A percentile compares a stretch with the other conserved stretches of the same genome.
Evolutionary conservation across 345 rosid genomes (phyloP).

Genomic region (Lumnitzera littorea): DNA sequence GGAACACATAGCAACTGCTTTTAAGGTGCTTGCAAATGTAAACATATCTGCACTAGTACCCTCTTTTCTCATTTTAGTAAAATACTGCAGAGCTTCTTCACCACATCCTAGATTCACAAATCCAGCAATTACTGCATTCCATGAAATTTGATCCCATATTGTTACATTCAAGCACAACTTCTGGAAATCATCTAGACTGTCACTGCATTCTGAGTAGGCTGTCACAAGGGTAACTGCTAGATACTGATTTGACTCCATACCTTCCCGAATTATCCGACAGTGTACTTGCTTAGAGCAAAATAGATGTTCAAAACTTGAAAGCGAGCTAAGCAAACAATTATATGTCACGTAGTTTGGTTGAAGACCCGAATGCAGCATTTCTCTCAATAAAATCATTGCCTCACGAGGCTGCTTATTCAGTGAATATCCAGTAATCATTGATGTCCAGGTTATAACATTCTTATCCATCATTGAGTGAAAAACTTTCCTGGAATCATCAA

Average conservation of each 20-base stretch:
- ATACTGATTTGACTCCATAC: conserved; percentile 18
- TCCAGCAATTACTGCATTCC: conserved; percentile 33
- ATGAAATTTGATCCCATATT: conserved; percentile 21
- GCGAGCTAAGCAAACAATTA: conserved; percentile 25
- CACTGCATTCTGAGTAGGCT: conserved; percentile 21
- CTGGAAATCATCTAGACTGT: conserved; percentile 19
- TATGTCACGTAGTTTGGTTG: conserved; percentile 18
- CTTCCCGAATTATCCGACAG: conserved; percentile 21
- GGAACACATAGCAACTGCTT: conserved; percentile 21
- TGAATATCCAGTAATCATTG: conserved; percentile 23
- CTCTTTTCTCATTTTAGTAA: conserved; percentile 22
- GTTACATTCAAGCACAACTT: conserved; percentile 13
- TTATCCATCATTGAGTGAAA: conserved; percentile 16
- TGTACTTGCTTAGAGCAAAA: conserved; percentile 30
- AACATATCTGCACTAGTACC: conserved; percentile 19
- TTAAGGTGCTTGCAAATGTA: conserved; percentile 21
- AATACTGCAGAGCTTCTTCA: conserved; percentile 18
- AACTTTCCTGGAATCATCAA: conserved; percentile 14
- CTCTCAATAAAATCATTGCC: conserved; percentile 22
- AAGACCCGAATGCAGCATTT: conserved; percentile 19
- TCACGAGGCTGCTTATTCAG: conserved; percentile 16
- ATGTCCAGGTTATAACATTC: conserved; percentile 27
- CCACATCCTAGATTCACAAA: conserved; percentile 20
- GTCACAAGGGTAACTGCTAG: conserved; percentile 19
- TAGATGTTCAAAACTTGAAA: conserved; percentile 13